Evolutionary conservation across 106 monocot species (phyloP).

Genomic region (Acorus calamus): DNA sequence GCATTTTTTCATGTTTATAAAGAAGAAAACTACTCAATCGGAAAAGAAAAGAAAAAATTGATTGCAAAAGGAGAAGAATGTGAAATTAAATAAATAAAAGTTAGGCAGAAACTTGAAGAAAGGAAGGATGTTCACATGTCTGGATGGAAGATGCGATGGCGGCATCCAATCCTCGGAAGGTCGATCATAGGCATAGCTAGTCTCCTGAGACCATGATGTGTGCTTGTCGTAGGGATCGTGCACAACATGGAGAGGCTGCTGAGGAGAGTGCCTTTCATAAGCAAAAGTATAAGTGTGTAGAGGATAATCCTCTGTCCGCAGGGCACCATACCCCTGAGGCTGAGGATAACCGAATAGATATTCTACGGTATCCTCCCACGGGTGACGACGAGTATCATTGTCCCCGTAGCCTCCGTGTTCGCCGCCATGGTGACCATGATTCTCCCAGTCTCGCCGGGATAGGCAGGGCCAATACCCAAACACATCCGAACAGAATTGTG

Average conservation of each 20-base stretch:
- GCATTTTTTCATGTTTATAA: too few species aligned
- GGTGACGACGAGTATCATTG: not conserved
- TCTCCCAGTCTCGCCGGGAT: too few species aligned
- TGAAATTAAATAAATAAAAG: too few species aligned
- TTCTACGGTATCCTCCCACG: constrained; percentile 32
- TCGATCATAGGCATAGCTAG: not conserved
- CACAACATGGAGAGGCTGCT: constrained; percentile 21
- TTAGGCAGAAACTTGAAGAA: too few species aligned
- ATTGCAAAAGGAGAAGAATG: too few species aligned
- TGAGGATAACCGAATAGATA: constrained; percentile 60
- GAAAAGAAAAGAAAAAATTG: too few species aligned
- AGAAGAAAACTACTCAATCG: too few species aligned
- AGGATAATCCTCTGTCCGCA: not conserved
- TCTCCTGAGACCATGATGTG: constrained; percentile 9
- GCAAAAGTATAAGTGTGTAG: constrained; percentile 12
- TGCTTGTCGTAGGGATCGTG: constrained; percentile 14
- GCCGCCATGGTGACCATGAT: not conserved
- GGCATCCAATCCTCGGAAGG: too few species aligned
- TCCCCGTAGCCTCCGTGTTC: not conserved
- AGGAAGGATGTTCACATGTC: too few species aligned
- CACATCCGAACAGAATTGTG: not conserved
- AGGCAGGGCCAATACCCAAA: not conserved
- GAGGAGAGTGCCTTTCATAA: constrained; percentile 15
- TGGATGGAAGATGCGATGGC: too few species aligned
- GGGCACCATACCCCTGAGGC: constrained; percentile 33